Base-by-base conservation (phyloP, 2,329 filamentous ascomycete species). In the Alternaria triticimaculans region DNA sequence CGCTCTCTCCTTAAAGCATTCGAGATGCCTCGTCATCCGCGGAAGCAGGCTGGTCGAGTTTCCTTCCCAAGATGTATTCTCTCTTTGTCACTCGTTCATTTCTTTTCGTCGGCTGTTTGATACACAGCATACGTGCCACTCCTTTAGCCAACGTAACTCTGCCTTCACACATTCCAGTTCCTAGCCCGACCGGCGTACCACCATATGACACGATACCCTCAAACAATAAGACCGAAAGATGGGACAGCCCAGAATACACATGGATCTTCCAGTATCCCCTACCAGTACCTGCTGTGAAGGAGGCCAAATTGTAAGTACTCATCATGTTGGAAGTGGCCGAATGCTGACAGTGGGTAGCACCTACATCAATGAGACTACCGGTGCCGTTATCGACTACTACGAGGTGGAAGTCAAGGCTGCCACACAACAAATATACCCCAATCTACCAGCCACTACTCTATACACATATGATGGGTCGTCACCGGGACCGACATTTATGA, bases 381-480 rank as follows among this genome's bases (percentile, higher is more conserved):
- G 79, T 11, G 73, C 72, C 14, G 65, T 72, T 3, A 82, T 85
- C 43, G 81, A 85, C 57, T 85, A 81, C 73, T 86, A 84, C 67
- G 81, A 85, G 64, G 70, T 84, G 25, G 79, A 80, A 6, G 79
- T 85, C 54, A 75, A 80, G 57, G 57, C 74, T 3, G 81, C 84
- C 60, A 71, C 80, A 18, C 67, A 79, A 49, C 81, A 83, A 61
- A 75, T 83, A 14, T 85, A 84, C 67, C 82, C 82, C 4, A 72
- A 81, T 54, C 75, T 83, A 9, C 74, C 74, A 6, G 69, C 75
- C 15, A 80, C 83, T 2, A 70, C 77, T 10, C 61, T 84, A 28
- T 74, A 82, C 21, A 86, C 87, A 7, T 88, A 88, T 65, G 84
- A 88, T 78, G 87, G 86, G 14, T 82, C 84, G 8, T 80, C 81